Evolutionary conservation across 441 rosid genomes (phyloP).

Genomic region (Adansonia rubrostipa): DNA sequence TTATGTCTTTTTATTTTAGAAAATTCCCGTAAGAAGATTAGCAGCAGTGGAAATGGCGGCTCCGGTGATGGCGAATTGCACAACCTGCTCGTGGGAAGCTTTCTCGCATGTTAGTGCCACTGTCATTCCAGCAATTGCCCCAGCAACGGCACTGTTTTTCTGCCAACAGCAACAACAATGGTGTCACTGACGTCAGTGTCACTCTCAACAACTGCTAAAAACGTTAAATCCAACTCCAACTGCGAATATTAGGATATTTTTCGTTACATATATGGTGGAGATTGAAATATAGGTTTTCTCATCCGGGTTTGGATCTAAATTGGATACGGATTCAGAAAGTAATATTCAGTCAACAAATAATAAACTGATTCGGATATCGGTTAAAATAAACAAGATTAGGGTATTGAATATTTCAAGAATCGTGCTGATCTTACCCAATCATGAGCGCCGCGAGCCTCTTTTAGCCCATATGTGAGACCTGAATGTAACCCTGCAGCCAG

Average conservation of each 20-base stretch:
- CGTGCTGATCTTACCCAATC: conserved; percentile 67
- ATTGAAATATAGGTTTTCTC: too few species aligned
- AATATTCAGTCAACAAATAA: too few species aligned
- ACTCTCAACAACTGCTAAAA: too few species aligned
- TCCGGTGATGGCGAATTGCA: conserved; percentile 89
- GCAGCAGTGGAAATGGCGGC: conserved; percentile 91
- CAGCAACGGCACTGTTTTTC: conserved; percentile 87
- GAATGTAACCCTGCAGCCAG: conserved; percentile 89
- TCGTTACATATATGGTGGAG: too few species aligned
- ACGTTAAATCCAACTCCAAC: too few species aligned
- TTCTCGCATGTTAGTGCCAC: conserved; percentile 69
- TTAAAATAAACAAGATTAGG: too few species aligned
- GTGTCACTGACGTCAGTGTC: not conserved
- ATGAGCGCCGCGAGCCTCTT: conserved; percentile 85
- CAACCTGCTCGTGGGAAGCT: conserved; percentile 75
- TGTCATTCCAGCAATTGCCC: conserved; percentile 84
- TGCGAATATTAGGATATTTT: too few species aligned
- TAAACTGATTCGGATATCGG: too few species aligned
- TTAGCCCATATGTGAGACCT: conserved; percentile 86
- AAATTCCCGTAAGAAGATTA: conserved; percentile 60
- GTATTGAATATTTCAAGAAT: too few species aligned
- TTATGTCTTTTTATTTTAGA: conserved; percentile 22
- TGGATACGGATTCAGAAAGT: too few species aligned
- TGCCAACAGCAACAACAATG: conserved; percentile 34
- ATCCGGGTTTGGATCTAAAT: too few species aligned